Base-by-base conservation (phyloP, 2,329 filamentous ascomycete species). In the Colletotrichum sp. region DNA sequence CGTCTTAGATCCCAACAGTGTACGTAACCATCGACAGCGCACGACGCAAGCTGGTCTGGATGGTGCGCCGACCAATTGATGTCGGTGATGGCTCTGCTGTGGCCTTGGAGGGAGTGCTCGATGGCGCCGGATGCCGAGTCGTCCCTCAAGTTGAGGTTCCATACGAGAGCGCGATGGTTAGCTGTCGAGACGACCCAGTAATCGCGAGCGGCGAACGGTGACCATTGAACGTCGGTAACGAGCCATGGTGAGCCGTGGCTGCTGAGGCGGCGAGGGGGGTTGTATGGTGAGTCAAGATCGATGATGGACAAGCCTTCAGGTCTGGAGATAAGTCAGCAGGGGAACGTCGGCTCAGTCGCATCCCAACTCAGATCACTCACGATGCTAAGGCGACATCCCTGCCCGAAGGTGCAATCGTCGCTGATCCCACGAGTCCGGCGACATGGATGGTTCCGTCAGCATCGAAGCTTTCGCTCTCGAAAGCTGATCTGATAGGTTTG, bases 161-260 rank as follows among this genome's bases (percentile, higher is more conserved):
- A 98, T 24, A 98, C 95, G 67, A 98, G 88, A 24, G 96, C 97
- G 80, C 97, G 95, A 83, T 98, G 96, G 83, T 98, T 98, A 21
- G 96, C 96, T 1, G 96, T 98, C 75, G 95, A 98, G 44, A 95
- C 95, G 21, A 98, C 94, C 96, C 96, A 98, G 81, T 96, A 96
- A 83, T 98, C 95, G 64, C 96, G 92, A 24, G 91, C 92, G 15
- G 96, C 95, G 83, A 98, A 98, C 1, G 96, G 96, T 13, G 95
- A 98, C 96, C 96, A 98, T 85, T 98, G 96, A 34, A 98, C 96
- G 84, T 98, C 96, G 13, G 96, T 96, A 7, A 98, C 96, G 68
- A 98, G 93, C 95, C 96, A 98, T n/a, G 95, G 94, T 59, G 95
- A 93, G 71, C 95, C 94, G 85, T 98, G 95, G 77, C 94, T 94